These are phyloP conservation scores for Apocynum venetum DNA, from an alignment of 257 asterid genomes.

Conservation along the genomic window DNA sequence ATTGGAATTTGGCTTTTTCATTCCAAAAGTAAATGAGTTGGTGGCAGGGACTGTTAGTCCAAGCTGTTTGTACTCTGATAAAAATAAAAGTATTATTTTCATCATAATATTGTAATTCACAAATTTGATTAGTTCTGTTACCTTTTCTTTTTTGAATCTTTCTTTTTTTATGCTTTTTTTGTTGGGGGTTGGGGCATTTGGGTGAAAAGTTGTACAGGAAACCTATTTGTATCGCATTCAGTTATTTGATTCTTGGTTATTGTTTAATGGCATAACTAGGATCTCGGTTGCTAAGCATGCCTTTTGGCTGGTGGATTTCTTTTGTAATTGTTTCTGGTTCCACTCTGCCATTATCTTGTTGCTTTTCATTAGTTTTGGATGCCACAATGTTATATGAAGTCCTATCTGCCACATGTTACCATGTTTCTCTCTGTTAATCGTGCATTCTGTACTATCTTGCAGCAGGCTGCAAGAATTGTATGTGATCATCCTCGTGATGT, in stretches of 20 bases:
- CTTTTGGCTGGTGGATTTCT: neutral
- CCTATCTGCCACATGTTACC: neutral
- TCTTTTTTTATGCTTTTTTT: neutral
- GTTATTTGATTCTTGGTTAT: neutral
- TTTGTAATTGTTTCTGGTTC: neutral
- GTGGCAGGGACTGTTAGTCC: neutral
- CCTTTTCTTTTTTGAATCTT: neutral
- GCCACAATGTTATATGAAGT: neutral
- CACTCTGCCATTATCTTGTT: neutral
- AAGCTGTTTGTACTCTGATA: neutral
- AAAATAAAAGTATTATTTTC: neutral
- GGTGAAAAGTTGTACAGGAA: neutral
- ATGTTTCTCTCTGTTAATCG: neutral
- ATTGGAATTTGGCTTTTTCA: neutral
- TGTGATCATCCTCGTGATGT: constrained; percentile 38
- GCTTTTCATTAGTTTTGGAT: neutral
- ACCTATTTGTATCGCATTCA: neutral
- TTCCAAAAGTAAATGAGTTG: neutral
- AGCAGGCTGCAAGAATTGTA: constrained; percentile 39
- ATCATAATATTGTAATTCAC: neutral
- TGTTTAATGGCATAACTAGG: neutral
- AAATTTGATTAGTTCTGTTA: neutral
- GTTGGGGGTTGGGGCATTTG: neutral
- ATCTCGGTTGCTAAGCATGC: neutral
- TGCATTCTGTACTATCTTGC: neutral